Evolutionary conservation across 495 filamentous ascomycete genomes (phyloP), one percentile per base, ranked within the genome.

Genomic region (Podospora pseudocomata): DNA sequence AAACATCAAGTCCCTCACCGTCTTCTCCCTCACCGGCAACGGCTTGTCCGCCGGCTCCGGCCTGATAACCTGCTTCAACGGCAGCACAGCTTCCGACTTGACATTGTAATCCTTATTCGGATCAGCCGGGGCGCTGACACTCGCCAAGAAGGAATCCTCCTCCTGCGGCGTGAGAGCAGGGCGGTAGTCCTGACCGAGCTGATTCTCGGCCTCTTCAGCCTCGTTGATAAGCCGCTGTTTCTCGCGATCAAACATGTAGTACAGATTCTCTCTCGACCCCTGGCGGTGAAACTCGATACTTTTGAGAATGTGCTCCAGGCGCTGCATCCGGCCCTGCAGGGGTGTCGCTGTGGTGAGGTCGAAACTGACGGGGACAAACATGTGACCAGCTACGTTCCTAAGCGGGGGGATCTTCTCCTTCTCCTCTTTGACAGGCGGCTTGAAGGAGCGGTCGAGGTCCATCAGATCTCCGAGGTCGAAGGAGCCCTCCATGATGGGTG

Each of bases 151-250:
- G n/a, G 11, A 18, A 61, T 79, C 74, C 11, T 66, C 65, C 64
- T 78, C 78, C 13, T 54, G 57, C 4, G 64, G 63, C 19, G 63
- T 19, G 58, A 77, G 26, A 1, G 61, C 70, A 0, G 66, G 58
- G 23, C 59, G 63, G 56, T 28, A 27, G 5, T 54, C 63, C 53
- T 54, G 54, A 11, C 86, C 86, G 71, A 89, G 86, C n/a, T 90
- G 87, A 9, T 87, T 86, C 44, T 87, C 84, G 28, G 79, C 78
- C 54, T 93, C 79, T 61, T 75, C 77, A 3, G 86, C 80, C 49
- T 86, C 85, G 73, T 89, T 61, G 7, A 75, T 65, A 28, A 79
- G 69, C 7, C 80, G 77, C 16, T 72, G 66, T 65, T 78, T 80
- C 60, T 81, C 80, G 13, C 76, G 75, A 53, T 79, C 65, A 20